These are phyloP conservation scores for Anthracocystis setariae DNA, from an alignment of 1,284 basidiomycete genomes.

Conservation along the genomic window DNA sequence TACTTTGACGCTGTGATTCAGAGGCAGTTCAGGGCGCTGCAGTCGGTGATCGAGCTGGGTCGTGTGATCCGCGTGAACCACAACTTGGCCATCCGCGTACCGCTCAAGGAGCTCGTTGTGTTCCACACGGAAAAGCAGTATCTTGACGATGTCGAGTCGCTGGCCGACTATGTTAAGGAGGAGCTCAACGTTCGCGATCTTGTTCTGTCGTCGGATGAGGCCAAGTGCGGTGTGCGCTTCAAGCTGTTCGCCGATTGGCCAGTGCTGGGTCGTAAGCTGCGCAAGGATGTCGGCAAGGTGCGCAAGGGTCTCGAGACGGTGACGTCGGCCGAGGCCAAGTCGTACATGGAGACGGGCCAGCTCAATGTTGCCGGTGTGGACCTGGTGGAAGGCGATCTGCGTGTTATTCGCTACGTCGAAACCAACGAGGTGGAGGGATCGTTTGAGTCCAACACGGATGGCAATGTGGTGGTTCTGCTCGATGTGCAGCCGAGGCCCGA, in stretches of 20 bases:
- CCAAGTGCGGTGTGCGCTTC: conserved; percentile 86
- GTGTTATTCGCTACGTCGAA: conserved; percentile 90
- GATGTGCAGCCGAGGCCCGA: conserved; percentile 88
- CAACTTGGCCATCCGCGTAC: conserved; percentile 77
- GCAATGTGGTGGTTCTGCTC: conserved; percentile 90
- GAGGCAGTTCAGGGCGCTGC: conserved; percentile 92
- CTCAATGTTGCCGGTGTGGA: conserved; percentile 89
- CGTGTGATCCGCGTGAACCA: conserved; percentile 89
- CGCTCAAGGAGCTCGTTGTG: conserved; percentile 89
- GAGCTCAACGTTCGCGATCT: conserved; percentile 95
- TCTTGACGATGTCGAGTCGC: conserved; percentile 83
- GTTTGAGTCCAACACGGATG: conserved; percentile 88
- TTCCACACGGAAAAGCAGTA: conserved; percentile 91
- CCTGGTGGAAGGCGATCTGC: conserved; percentile 86
- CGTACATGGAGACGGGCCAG: conserved; percentile 79
- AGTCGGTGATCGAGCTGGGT: conserved; percentile 90
- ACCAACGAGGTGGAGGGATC: conserved; percentile 69
- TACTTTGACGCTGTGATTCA: conserved; percentile 98
- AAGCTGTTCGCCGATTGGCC: conserved; percentile 93
- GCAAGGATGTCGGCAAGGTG: conserved; percentile 90
- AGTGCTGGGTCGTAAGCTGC: conserved; percentile 90
- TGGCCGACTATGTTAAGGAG: conserved; percentile 89
- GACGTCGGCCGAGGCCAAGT: conserved; percentile 83
- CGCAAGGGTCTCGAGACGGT: conserved; percentile 86
- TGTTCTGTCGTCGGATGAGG: conserved; percentile 88